Percentiles rank a stretch among this genome's conserved stretches.
phyloP scores from a whole-genome alignment of 1,284 basidiomycete species.

The Coniophora puteana region DNA sequence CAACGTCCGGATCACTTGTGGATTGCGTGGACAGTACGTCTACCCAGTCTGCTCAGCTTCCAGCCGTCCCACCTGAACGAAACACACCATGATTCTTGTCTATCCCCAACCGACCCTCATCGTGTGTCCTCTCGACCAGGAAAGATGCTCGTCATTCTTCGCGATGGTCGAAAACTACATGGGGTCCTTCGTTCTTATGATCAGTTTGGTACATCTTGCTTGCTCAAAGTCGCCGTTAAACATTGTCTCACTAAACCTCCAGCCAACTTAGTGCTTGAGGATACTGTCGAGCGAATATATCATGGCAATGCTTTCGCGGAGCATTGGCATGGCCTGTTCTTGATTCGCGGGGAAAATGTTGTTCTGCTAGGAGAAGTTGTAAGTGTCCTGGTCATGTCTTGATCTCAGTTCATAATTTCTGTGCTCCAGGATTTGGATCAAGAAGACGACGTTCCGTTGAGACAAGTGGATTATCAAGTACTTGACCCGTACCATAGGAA shows the following conservation, averaged over 20 bases:
- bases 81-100: constrained; percentile 30
- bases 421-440: constrained; percentile 79
- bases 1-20: constrained; percentile 93
- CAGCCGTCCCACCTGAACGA: constrained; percentile 49
- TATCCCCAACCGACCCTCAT: no score
- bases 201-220: constrained; percentile 89
- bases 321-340: constrained; percentile 82
- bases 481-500: constrained; percentile 72
- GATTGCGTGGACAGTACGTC: constrained; percentile 99
- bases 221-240: neutral
- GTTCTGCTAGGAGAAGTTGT: constrained; percentile 97
- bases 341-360: constrained; percentile 98
- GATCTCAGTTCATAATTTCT: constrained; percentile 5
- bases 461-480: constrained; percentile 68
- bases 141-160: constrained; percentile 96
- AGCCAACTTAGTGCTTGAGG: constrained; percentile 94
- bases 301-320: constrained; percentile 80
- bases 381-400: constrained; percentile 32
- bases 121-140: constrained; percentile 60
- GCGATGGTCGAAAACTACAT: constrained; percentile 95
- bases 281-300: constrained; percentile 87
- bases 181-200: constrained; percentile 97
- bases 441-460: constrained; percentile 85
- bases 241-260: constrained; percentile 2
- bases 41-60: constrained; percentile 51